A percentile compares a stretch with the other conserved stretches of the same genome.
Evolutionary conservation across 2,329 filamentous ascomycete genomes (phyloP).

Genomic region (Ascochyta lentis): DNA sequence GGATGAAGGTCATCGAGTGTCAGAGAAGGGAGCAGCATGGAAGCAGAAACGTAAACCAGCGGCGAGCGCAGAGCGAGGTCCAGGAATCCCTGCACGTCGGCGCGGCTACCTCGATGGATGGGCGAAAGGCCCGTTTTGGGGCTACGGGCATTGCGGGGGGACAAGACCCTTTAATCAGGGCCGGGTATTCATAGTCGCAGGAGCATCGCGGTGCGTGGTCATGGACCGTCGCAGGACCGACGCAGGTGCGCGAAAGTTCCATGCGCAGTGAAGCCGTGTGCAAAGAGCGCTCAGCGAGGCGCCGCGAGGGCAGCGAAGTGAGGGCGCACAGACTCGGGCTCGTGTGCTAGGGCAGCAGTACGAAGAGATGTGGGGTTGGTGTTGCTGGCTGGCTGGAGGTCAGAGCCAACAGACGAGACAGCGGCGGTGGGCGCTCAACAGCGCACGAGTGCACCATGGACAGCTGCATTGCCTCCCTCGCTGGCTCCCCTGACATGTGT

Average conservation of each 20-base stretch:
- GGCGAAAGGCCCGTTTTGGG: conserved; percentile 11
- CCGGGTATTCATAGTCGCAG: conserved; percentile 12
- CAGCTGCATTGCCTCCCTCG: neutral
- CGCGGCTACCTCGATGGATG: conserved; percentile 1
- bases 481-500: conserved; percentile 1
- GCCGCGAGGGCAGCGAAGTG: neutral
- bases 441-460: neutral
- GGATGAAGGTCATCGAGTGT: too few relatives aligned
- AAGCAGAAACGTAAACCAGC: neutral
- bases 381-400: conserved; percentile 1
- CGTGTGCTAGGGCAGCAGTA: conserved; percentile 2
- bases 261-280: neutral
- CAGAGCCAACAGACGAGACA: neutral
- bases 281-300: neutral
- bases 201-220: neutral
- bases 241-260: neutral
- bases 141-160: conserved; percentile 1
- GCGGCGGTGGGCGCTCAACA: neutral
- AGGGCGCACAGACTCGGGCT: conserved; percentile 1
- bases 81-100: conserved; percentile 11
- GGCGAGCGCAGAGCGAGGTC: neutral
- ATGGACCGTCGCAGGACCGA: neutral
- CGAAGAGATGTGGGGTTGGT: conserved; percentile 10
- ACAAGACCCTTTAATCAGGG: conserved; percentile 12
- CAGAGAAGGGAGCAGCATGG: neutral